Evolutionary conservation across 768 basidiomycete genomes (phyloP), one percentile per base, ranked within the genome.

Genomic region (Tephrocybe sp.): DNA sequence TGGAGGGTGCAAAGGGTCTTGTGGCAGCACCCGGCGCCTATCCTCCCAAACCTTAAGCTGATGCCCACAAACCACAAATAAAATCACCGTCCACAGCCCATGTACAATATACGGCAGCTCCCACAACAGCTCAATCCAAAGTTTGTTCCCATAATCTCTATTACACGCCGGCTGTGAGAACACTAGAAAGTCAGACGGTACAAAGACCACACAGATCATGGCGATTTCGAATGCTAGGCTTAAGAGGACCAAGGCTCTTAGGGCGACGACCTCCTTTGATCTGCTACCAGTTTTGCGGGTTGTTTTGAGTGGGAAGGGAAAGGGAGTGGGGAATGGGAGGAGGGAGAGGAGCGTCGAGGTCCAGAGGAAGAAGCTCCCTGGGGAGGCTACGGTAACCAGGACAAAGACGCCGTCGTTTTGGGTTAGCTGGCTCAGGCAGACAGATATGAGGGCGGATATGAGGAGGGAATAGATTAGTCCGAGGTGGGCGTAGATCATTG

Each of bases 341-440:
- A 4, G 15, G 4, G 35, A n/a, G 43, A 22, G 2, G 24, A 43
- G 30, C 39, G 49, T 36, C 3, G 24, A 15, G 1, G 18, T 13
- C 60, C 60, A 61, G 5, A 61, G 25, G 26, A 51, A 45, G 12
- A 61, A 25, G 16, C 50, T 59, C 1, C 41, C 52, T 4, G 60
- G 60, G 1, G 60, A 61, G 2, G 51, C 55, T 27, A 51, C 48
- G 5, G 44, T 28, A 19, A 57, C 30, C 30, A 61, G 46, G 7
- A 59, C 55, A 44, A 59, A 61, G 5, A 59, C 30, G 1, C 31
- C 57, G 39, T 61, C 60, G 30, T 47, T 56, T 16, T 55, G 44
- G 1, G 55, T 59, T 11, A 61, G 58, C 22, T 57, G 38, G 4
- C 35, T 35, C 22, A 22, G 26, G 5, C 22, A 24, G 7, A 57